phyloP scores from a whole-genome alignment of 345 rosid species.

The Diplotaxis tenuifolia region DNA sequence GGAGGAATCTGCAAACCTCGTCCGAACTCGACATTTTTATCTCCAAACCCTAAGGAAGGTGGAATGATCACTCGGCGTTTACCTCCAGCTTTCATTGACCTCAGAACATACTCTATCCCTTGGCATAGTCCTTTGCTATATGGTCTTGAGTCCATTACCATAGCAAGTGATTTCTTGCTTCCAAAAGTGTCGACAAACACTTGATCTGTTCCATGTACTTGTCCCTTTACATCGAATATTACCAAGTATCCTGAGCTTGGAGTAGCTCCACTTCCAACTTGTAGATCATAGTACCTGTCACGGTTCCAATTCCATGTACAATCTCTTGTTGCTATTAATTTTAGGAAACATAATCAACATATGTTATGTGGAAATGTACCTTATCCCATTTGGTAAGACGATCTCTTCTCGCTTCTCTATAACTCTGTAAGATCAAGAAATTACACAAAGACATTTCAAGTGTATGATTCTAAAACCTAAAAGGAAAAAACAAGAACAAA shows the following conservation, averaged over 20 bases:
- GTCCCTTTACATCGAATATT: slow-evolving; percentile 75
- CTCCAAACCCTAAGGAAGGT: slow-evolving; percentile 70
- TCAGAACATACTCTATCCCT: slow-evolving; percentile 69
- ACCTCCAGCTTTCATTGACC: slow-evolving; percentile 84
- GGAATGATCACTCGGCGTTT: slow-evolving; percentile 52
- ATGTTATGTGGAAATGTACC: slow-evolving; percentile 39
- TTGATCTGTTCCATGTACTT: slow-evolving; percentile 56
- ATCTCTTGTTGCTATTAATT: background rate
- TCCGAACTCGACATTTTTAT: slow-evolving; percentile 40
- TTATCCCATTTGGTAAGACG: slow-evolving; percentile 73
- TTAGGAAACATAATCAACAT: background rate
- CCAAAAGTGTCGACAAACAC: slow-evolving; percentile 61
- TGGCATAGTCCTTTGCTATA: slow-evolving; percentile 58
- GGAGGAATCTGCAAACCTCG: background rate
- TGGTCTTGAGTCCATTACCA: slow-evolving; percentile 86
- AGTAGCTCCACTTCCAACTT: slow-evolving; percentile 70
- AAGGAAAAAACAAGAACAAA: background rate
- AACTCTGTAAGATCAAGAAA: slow-evolving; percentile 42
- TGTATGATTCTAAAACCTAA: background rate
- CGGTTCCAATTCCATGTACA: background rate
- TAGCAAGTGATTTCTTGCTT: slow-evolving; percentile 55
- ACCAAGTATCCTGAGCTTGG: slow-evolving; percentile 77
- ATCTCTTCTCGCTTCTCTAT: slow-evolving; percentile 65
- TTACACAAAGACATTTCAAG: background rate
- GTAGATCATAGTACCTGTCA: slow-evolving; percentile 70